These are phyloP conservation scores for Chytriomyces sp. DNA, from an alignment of 192 early-diverging fungal species.

Conservation along the genomic window DNA sequence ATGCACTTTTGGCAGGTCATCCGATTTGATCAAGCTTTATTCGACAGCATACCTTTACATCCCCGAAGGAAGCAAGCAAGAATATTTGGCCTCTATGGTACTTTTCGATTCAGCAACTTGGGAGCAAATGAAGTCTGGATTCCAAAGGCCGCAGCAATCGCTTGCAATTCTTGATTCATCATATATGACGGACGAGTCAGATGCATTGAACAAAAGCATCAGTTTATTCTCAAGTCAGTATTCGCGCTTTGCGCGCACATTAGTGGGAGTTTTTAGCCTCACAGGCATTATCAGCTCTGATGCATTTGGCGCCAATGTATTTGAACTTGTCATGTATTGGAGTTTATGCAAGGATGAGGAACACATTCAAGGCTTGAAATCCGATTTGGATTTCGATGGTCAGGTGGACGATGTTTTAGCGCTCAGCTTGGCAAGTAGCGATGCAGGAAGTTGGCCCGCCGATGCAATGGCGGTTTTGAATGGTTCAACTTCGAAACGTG, in stretches of 20 bases:
- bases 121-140: neutral
- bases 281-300: neutral
- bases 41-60: too few relatives aligned
- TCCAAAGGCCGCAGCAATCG: neutral
- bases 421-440: neutral
- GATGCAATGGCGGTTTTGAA: neutral
- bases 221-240: neutral
- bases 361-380: neutral
- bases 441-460: neutral
- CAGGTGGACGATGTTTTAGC: neutral
- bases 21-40: too few relatives aligned
- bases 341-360: neutral
- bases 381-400: neutral
- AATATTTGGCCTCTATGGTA: neutral
- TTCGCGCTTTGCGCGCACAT: slow-evolving; percentile 1
- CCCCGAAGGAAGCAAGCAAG: neutral
- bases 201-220: neutral
- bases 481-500: neutral
- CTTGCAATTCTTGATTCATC: slow-evolving; percentile 15
- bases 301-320: neutral
- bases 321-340: slow-evolving; percentile 1
- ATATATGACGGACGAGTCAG: neutral
- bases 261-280: slow-evolving; percentile 2
- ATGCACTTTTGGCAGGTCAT: too few relatives aligned
- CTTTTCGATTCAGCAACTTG: slow-evolving; percentile 4